Base-by-base conservation (phyloP, 106 monocot genomes). In the Dioscorea dumetorum region DNA sequence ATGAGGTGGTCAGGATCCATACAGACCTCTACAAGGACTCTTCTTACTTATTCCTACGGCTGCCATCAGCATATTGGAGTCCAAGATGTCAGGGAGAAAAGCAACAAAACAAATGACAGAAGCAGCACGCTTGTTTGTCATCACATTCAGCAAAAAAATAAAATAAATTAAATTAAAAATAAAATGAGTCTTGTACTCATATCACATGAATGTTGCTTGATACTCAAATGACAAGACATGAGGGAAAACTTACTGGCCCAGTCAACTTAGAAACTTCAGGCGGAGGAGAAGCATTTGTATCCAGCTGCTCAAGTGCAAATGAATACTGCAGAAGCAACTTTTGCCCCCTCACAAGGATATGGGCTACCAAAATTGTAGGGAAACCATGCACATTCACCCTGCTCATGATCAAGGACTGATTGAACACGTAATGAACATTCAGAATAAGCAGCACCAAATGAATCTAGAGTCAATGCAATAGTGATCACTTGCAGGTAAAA, bases 321-420 rank as follows among this genome's bases (percentile, higher is more conserved):
- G 97, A 86, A 72, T 91, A 97, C 92, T 11, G 78, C 97, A 35
- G 84, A 73, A 53, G 97, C 91, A 70, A 80, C 67, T 67, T 91
- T 67, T 33, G 80, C 88, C 31, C 97, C 91, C 67, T 97, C 86
- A 65, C 84, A 97, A 16, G 74, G 70, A 63, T 77, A 84, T 72
- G 97, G 97, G 68, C 82, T 89, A 97, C 91, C 80, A 97, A 74
- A 74, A 97, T 97, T 9, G 88, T 97, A 32, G 97, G 97, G 78
- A 97, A 97, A n/a, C 97, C 97, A 89, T 97, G 76, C 13, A 97
- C 97, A 61, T 87, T 87, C 66, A 87, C 91, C 82, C 91, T 97
- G 84, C 89, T 92, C 97, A 92, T 97, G n/a, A n/a, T n/a, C 74
- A 97, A 77, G 18, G 97, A 91, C 97, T 97, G 91, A 23, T 50